Conservation (phyloP, 768 basidiomycete genomes). For the Tulasnella sp. region DNA sequence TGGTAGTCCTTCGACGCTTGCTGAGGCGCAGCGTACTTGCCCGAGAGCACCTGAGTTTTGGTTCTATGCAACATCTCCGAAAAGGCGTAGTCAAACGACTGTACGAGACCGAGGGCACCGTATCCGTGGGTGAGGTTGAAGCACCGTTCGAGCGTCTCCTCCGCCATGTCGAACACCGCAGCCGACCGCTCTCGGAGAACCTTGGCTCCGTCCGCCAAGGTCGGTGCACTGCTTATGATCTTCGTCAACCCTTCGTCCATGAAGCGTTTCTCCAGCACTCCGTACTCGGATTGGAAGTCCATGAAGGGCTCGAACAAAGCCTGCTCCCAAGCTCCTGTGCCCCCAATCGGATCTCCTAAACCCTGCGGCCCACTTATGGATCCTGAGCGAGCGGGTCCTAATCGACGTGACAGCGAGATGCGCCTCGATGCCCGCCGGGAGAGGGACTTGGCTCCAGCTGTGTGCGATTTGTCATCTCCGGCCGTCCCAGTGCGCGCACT, state of each 20-base stretch:
- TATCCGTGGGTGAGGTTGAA: slow-evolving; percentile 82
- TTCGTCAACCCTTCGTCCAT: slow-evolving; percentile 47
- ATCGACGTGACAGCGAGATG: slow-evolving; percentile 27
- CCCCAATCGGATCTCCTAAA: slow-evolving; percentile 33
- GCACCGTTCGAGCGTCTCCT: slow-evolving; percentile 69
- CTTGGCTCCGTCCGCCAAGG: slow-evolving; percentile 32
- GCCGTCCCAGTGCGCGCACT: slow-evolving; percentile 27
- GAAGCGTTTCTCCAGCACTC: slow-evolving; percentile 57
- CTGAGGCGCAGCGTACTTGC: slow-evolving; percentile 23
- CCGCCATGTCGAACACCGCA: slow-evolving; percentile 64
- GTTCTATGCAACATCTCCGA: slow-evolving; percentile 45
- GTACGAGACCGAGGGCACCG: slow-evolving; percentile 60
- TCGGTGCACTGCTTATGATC: slow-evolving; percentile 23
- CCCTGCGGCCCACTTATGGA: slow-evolving; percentile 20
- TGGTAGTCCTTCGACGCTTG: slow-evolving; percentile 45
- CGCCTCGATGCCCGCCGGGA: slow-evolving; percentile 21
- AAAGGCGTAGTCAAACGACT: slow-evolving; percentile 61
- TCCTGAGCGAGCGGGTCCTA: slow-evolving; percentile 19
- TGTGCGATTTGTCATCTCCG: slow-evolving; percentile 15
- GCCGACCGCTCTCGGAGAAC: slow-evolving; percentile 62
- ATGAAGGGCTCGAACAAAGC: slow-evolving; percentile 90
- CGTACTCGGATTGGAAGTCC: slow-evolving; percentile 80
- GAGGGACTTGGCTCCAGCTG: slow-evolving; percentile 14
- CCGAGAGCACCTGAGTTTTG: slow-evolving; percentile 12
- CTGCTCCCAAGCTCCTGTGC: slow-evolving; percentile 56